Percentiles rank a stretch among this genome's conserved stretches.
phyloP scores from a whole-genome alignment of 345 rosid genomes.

The Raphanus sativus region DNA sequence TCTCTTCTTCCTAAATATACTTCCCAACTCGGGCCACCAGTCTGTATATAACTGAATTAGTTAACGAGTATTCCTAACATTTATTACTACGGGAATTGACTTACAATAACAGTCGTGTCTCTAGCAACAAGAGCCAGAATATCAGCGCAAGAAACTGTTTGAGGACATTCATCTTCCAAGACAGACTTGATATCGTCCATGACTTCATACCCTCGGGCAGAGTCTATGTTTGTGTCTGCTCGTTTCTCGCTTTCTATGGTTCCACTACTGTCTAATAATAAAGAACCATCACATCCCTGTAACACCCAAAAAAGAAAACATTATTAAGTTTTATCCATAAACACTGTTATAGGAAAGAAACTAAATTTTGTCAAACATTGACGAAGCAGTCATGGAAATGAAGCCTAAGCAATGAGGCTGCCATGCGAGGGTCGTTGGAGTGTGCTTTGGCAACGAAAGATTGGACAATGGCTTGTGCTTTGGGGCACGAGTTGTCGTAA shows the following conservation, averaged over 20 bases:
- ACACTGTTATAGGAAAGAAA: neutral
- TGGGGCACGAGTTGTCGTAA: constrained; percentile 71
- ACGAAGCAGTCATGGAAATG: constrained; percentile 88
- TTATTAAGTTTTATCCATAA: neutral
- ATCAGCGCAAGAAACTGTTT: constrained; percentile 85
- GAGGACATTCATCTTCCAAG: constrained; percentile 69
- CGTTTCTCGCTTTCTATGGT: constrained; percentile 64
- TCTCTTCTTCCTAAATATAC: constrained; percentile 90
- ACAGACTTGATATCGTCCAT: constrained; percentile 73
- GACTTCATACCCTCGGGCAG: constrained; percentile 80
- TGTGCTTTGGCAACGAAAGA: constrained; percentile 57
- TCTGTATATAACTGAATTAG: constrained; percentile 35
- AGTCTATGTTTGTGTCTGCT: constrained; percentile 69
- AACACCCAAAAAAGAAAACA: neutral
- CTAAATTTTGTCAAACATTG: constrained; percentile 44
- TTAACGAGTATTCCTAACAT: neutral
- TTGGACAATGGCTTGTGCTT: constrained; percentile 55
- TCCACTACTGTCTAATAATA: constrained; percentile 64
- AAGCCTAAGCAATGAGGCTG: constrained; percentile 71
- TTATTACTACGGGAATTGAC: constrained; percentile 3
- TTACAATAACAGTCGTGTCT: constrained; percentile 84
- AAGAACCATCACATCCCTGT: constrained; percentile 89
- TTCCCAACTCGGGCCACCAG: constrained; percentile 86
- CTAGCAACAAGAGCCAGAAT: constrained; percentile 78
- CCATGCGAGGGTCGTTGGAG: constrained; percentile 60